A percentile compares a stretch with the other conserved stretches of the same genome.
Conservation (phyloP, 1,284 basidiomycete genomes). For the Singerocomus rubriflavus region DNA sequence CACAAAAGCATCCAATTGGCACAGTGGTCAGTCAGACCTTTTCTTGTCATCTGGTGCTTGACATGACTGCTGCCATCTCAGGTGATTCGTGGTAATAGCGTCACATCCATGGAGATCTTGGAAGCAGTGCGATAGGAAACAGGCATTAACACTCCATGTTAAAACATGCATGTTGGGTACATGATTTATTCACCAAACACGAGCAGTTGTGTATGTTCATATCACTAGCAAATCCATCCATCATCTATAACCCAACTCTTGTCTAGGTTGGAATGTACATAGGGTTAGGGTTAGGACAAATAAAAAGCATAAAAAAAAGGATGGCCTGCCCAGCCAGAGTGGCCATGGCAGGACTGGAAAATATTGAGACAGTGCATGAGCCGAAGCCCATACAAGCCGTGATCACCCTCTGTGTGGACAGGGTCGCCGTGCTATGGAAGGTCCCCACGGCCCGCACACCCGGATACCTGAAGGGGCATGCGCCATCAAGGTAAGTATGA, state of each 20-base stretch:
- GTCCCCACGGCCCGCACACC: conserved; percentile 43
- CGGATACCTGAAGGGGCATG: conserved; percentile 35
- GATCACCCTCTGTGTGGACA: conserved; percentile 36
- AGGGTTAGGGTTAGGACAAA: conserved; percentile 28
- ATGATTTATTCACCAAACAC: conserved; percentile 13
- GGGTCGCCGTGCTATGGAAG: conserved; percentile 53
- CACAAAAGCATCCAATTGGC: conserved; percentile 87
- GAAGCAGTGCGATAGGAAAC: conserved; percentile 52
- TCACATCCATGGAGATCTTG: conserved; percentile 86
- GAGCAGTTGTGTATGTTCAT: not conserved
- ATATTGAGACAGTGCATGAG: conserved; percentile 36
- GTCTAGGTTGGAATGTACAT: conserved; percentile 1
- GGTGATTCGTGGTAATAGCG: conserved; percentile 94
- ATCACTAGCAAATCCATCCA: no score
- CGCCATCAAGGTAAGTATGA: conserved; percentile 40
- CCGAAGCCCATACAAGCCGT: conserved; percentile 34
- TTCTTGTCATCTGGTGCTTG: not conserved
- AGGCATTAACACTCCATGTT: not conserved
- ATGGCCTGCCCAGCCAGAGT: conserved; percentile 38
- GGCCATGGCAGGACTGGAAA: conserved; percentile 33
- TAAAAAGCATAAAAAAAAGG: conserved; percentile 15
- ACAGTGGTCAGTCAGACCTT: conserved; percentile 69
- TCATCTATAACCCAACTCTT: no score
- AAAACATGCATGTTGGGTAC: conserved; percentile 5
- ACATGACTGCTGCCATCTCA: conserved; percentile 34